Percentiles rank a stretch among this genome's conserved stretches.
These are phyloP conservation scores for Cladosporium sp. DNA, from an alignment of 2,329 filamentous ascomycete species.

Conservation along the genomic window DNA sequence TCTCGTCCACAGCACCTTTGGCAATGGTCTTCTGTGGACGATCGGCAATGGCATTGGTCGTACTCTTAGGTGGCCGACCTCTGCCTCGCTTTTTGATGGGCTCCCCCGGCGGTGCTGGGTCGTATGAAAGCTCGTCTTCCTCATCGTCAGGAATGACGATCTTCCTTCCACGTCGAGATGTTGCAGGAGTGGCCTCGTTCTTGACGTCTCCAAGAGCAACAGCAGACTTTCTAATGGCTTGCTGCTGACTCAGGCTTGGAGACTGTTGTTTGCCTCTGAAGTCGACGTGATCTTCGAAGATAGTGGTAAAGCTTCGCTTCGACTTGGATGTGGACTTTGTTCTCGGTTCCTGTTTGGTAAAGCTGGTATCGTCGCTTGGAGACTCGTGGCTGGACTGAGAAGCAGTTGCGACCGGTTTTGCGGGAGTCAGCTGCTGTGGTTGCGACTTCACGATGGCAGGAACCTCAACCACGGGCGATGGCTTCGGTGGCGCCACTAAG, in stretches of 20 bases:
- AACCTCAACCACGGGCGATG: conserved; percentile 3
- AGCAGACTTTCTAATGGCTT: conserved; percentile 25
- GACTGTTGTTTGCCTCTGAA: conserved; percentile 17
- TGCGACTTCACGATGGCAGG: neutral
- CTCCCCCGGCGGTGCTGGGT: conserved; percentile 3
- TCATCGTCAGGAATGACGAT: conserved; percentile 6
- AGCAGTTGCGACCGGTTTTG: neutral
- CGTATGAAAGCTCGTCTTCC: conserved; percentile 12
- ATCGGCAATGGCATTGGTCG: conserved; percentile 8
- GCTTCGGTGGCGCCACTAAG: neutral
- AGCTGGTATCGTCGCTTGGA: conserved; percentile 12
- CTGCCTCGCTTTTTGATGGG: conserved; percentile 40
- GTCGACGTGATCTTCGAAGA: conserved; percentile 32
- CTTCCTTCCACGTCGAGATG: conserved; percentile 6
- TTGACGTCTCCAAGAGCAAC: conserved; percentile 15
- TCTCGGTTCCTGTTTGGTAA: conserved; percentile 14
- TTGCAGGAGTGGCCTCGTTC: conserved; percentile 10
- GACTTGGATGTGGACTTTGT: conserved; percentile 12
- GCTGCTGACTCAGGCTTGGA: conserved; percentile 30
- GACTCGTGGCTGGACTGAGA: neutral
- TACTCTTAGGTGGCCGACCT: conserved; percentile 29
- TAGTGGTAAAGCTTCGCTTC: conserved; percentile 29
- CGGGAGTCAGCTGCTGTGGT: neutral
- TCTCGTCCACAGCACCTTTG: neutral
- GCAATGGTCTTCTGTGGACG: neutral